Conservation (phyloP, 2,329 filamentous ascomycete genomes). For the Trichoderma sp. region DNA sequence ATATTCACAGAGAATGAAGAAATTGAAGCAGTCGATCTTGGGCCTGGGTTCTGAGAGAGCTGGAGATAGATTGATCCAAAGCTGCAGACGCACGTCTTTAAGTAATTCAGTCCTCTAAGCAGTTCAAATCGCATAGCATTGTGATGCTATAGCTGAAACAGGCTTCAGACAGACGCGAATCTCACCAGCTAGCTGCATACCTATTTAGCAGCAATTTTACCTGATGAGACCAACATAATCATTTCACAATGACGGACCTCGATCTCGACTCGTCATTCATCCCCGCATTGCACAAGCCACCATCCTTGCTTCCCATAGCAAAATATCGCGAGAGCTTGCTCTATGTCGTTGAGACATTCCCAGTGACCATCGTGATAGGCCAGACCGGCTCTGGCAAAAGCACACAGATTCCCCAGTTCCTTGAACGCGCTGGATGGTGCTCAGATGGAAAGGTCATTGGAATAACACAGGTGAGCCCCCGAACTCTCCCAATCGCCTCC, state of each 20-base stretch:
- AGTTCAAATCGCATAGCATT: background rate
- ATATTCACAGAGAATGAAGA: background rate
- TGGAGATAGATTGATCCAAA: background rate
- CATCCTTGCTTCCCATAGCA: conserved; percentile 82
- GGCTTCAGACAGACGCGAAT: conserved; percentile 4
- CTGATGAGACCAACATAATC: background rate
- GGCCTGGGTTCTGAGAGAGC: background rate
- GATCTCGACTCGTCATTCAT: conserved; percentile 67
- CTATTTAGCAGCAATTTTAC: background rate
- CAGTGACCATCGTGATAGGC: conserved; percentile 86
- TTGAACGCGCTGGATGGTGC: conserved; percentile 89
- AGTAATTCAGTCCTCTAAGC: background rate
- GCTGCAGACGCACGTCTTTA: background rate
- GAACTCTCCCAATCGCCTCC: background rate
- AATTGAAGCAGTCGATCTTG: background rate
- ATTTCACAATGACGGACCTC: conserved; percentile 56
- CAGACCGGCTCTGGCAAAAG: conserved; percentile 96
- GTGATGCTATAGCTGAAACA: conserved; percentile 3
- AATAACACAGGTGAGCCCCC: conserved; percentile 76
- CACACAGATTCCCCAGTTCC: conserved; percentile 90
- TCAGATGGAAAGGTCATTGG: conserved; percentile 79
- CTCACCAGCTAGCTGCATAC: background rate
- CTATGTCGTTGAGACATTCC: conserved; percentile 82
- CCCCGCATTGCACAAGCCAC: conserved; percentile 82
- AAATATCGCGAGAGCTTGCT: conserved; percentile 78